phyloP scores from a whole-genome alignment of 257 asterid genomes.

The Nicotiana tabacum region DNA sequence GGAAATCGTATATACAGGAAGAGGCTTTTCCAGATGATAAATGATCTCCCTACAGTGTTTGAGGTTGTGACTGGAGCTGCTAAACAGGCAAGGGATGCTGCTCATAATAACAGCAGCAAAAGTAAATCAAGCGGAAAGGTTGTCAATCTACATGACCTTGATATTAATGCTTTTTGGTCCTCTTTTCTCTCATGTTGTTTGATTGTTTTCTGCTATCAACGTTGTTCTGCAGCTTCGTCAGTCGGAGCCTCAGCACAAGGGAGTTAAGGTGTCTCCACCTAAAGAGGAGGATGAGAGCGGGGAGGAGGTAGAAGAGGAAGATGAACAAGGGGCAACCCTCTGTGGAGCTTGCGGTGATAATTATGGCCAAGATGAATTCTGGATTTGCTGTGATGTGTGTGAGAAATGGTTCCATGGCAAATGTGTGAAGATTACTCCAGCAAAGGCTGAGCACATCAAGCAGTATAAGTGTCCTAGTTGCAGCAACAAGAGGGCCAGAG shows the following conservation, averaged over 20 bases:
- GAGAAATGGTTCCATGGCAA: slow-evolving; percentile 13
- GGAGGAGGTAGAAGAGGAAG: neutral
- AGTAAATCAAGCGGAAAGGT: slow-evolving; percentile 40
- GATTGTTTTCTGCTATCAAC: neutral
- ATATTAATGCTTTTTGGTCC: neutral
- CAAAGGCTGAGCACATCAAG: slow-evolving; percentile 1
- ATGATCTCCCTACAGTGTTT: slow-evolving; percentile 58
- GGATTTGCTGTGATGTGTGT: slow-evolving; percentile 11
- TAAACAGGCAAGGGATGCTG: slow-evolving; percentile 38
- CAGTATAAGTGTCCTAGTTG: too few species aligned
- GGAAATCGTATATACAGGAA: slow-evolving; percentile 37
- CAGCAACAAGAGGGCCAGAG: too few species aligned
- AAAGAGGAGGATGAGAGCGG: slow-evolving; percentile 29
- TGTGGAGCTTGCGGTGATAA: slow-evolving; percentile 9
- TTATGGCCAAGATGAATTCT: slow-evolving; percentile 5
- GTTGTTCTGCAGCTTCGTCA: slow-evolving; percentile 33
- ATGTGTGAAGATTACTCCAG: slow-evolving; percentile 14
- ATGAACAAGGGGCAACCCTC: neutral
- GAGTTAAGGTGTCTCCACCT: slow-evolving; percentile 31
- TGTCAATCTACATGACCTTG: slow-evolving; percentile 16
- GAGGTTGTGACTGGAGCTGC: slow-evolving; percentile 58
- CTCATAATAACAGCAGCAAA: slow-evolving; percentile 48
- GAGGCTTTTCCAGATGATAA: slow-evolving; percentile 77
- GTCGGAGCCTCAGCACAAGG: slow-evolving; percentile 37
- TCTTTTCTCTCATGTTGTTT: neutral